Evolutionary conservation across 768 basidiomycete species (phyloP).

Genomic region (Tylopilus vinaceipallidus): DNA sequence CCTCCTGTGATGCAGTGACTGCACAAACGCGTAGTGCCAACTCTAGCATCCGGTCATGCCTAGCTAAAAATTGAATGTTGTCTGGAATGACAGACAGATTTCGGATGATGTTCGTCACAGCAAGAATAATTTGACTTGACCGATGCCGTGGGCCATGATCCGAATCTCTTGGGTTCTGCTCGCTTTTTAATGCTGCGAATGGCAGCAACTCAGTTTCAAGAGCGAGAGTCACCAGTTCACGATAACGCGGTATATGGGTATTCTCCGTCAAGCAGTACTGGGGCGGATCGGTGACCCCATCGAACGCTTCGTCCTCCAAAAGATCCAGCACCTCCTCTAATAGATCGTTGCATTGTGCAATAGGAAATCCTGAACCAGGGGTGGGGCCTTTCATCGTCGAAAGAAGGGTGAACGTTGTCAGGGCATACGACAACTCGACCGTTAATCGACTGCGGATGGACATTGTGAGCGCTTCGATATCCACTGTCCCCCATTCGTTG

Average conservation of each 20-base stretch:
- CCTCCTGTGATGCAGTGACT: conserved; percentile 37
- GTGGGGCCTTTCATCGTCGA: conserved; percentile 71
- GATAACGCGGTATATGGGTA: conserved; percentile 55
- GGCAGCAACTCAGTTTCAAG: conserved; percentile 56
- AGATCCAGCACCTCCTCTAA: conserved; percentile 86
- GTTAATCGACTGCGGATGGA: conserved; percentile 83
- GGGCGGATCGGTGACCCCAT: conserved; percentile 36
- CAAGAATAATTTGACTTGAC: conserved; percentile 59
- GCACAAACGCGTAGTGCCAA: conserved; percentile 68
- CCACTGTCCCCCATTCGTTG: conserved; percentile 85
- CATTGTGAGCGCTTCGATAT: conserved; percentile 93
- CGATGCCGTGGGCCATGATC: conserved; percentile 60
- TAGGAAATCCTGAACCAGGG: conserved; percentile 62
- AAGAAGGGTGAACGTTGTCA: conserved; percentile 83
- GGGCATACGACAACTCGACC: conserved; percentile 83
- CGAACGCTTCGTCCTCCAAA: conserved; percentile 79
- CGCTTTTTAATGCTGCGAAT: conserved; percentile 52
- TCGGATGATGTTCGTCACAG: conserved; percentile 76
- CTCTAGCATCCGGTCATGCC: conserved; percentile 61
- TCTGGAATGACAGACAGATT: conserved; percentile 78
- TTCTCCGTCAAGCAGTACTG: conserved; percentile 29
- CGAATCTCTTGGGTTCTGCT: conserved; percentile 50
- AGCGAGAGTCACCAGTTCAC: conserved; percentile 57
- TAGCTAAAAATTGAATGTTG: conserved; percentile 65
- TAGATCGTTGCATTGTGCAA: conserved; percentile 74